These are phyloP conservation scores for Calocybe indica DNA, from an alignment of 768 basidiomycete species.

Conservation along the genomic window DNA sequence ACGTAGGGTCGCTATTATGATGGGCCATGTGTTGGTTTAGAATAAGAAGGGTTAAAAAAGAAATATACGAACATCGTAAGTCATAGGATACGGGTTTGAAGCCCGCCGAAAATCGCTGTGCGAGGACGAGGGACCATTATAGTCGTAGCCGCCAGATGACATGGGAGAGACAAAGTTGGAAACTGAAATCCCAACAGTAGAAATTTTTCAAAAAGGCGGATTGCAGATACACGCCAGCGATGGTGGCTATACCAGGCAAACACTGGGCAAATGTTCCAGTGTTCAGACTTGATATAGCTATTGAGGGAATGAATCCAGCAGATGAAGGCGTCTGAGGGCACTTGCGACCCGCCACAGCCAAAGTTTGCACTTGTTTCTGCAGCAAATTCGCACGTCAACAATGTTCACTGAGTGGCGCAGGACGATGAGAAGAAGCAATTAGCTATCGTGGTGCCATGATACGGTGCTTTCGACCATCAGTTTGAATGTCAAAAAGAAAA, in stretches of 20 bases:
- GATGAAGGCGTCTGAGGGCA: conserved; percentile 2
- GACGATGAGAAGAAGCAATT: no score
- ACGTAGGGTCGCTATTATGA: conserved; percentile 26
- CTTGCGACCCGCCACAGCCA: conserved; percentile 19
- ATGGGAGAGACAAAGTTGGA: conserved; percentile 15
- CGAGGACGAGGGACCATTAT: conserved; percentile 23
- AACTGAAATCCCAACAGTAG: conserved; percentile 7
- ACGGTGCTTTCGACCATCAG: no score
- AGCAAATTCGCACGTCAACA: conserved; percentile 10
- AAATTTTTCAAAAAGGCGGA: neutral
- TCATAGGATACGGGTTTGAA: conserved; percentile 19
- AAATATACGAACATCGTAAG: conserved; percentile 34
- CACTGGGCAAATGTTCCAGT: no score
- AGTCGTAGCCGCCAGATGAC: conserved; percentile 37
- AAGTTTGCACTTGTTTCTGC: conserved; percentile 23
- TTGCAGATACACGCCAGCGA: neutral
- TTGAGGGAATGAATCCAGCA: conserved; percentile 1
- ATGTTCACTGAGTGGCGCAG: neutral
- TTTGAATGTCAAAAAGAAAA: no score
- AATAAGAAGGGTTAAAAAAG: conserved; percentile 1
- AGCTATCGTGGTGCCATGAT: no score
- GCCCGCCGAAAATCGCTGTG: conserved; percentile 27
- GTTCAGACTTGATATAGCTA: no score
- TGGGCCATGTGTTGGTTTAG: conserved; percentile 11
- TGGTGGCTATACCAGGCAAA: no score